Base-by-base conservation (phyloP, 1,284 basidiomycete genomes). In the Paramarasmius palmivorus region DNA sequence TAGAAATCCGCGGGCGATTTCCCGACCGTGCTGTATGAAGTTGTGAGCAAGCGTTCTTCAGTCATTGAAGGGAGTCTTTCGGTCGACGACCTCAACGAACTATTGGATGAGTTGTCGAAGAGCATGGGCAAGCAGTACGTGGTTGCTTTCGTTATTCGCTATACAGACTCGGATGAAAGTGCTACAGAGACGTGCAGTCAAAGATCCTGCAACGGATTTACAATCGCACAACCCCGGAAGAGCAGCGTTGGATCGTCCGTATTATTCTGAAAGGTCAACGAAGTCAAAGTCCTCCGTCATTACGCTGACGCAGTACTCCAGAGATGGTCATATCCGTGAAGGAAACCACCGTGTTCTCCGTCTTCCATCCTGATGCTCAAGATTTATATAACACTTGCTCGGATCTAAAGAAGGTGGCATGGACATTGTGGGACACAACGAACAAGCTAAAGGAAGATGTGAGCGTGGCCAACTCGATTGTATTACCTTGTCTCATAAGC, bases 341-440 rank as follows among this genome's bases (percentile, higher is more conserved):
- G 68, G 95, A 97, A 68, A 92, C 88, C 10, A 92, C 90, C 0
- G 88, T 98, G 0, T 86, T 98, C 57, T 74, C 83, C 0, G 86
- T 92, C 3, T 92, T 96, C 63, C 95, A 98, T 67, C 90, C 90
- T 1, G 93, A 97, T 59, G 94, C 95, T 0, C 84, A 90, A 55
- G 90, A 92, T 63, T 72, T 96, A 2, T 98, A 91, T 75, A 97
- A 97, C 65, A 93, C 93, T 1, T 97, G 93, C 65, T 95, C 94
- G 0, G 95, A 98, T 67, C 75, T 98, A 36, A 94, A 94, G 73
- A 90, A 91, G 56, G 91, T 98, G 2, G 88, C 86, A 32, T 96
- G 89, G 82, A 83, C 88, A 56, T 72, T 93, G 0, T 86, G 84
- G 74, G 82, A 92, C 64, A 80, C 85, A 1, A 72, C 73, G 2